phyloP scores from a whole-genome alignment of 805 yeast genomes.

The Yamadazyma laniorum region DNA sequence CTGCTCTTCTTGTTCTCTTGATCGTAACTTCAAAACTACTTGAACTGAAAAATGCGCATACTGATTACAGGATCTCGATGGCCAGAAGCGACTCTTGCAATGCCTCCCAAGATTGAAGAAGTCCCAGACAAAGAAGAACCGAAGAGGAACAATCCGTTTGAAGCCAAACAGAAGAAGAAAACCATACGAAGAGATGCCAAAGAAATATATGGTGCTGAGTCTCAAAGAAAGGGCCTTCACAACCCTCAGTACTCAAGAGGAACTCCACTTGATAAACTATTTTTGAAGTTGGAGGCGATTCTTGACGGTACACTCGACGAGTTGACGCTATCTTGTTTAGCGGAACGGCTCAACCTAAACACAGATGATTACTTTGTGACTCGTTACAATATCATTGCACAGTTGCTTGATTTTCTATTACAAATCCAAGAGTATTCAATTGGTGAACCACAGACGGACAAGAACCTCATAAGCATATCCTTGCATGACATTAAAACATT shows the following conservation, averaged over 20 bases:
- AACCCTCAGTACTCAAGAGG: constrained; percentile 27
- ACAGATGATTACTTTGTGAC: constrained; percentile 2
- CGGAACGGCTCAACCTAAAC: constrained; percentile 7
- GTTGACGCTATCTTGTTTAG: constrained; percentile 18
- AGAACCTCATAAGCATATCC: constrained; percentile 59
- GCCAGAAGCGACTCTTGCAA: constrained; percentile 3
- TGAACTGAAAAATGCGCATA: constrained; percentile 2
- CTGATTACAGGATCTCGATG: neutral
- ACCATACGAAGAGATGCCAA: constrained; percentile 31
- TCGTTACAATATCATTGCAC: constrained; percentile 23
- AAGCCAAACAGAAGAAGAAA: constrained; percentile 17
- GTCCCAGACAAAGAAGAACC: constrained; percentile 1
- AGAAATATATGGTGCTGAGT: constrained; percentile 26
- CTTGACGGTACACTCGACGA: constrained; percentile 25
- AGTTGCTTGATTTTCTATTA: constrained; percentile 34
- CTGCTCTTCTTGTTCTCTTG: too few species aligned
- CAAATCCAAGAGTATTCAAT: constrained; percentile 39
- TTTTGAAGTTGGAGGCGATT: constrained; percentile 26
- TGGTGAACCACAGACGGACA: constrained; percentile 22
- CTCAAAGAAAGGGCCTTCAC: constrained; percentile 31
- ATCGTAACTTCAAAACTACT: too few species aligned
- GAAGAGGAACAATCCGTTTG: constrained; percentile 28
- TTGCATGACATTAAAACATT: constrained; percentile 81
- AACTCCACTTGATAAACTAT: constrained; percentile 35
- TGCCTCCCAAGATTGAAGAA: constrained; percentile 26